These are phyloP conservation scores for Capsicum pubescens DNA, from an alignment of 257 asterid species.

Conservation along the genomic window DNA sequence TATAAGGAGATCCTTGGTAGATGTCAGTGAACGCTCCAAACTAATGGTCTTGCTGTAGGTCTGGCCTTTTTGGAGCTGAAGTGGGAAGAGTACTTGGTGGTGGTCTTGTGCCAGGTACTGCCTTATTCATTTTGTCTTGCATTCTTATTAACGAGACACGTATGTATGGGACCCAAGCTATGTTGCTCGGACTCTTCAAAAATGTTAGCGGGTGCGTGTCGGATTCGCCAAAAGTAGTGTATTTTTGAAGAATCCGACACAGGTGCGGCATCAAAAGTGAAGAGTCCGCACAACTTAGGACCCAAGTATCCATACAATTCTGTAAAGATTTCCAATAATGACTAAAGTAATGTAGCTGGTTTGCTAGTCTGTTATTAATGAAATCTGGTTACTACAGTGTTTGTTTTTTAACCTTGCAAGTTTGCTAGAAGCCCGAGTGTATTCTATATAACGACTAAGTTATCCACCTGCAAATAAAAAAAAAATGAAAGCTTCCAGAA, in stretches of 20 bases:
- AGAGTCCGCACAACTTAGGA: neutral
- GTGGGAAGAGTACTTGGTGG: conserved; percentile 98
- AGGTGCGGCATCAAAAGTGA: no score
- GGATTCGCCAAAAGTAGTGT: no score
- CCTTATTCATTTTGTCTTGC: conserved; percentile 15
- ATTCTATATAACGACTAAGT: neutral
- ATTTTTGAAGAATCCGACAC: no score
- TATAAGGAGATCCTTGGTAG: neutral
- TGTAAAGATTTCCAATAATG: neutral
- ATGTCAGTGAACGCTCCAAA: neutral
- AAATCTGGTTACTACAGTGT: neutral
- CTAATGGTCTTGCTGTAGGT: conserved; percentile 47
- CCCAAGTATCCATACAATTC: neutral
- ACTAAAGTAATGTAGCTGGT: neutral
- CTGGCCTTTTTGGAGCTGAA: conserved; percentile 90
- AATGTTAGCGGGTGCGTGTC: no score
- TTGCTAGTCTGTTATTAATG: conserved; percentile 1
- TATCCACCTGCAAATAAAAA: conserved; percentile 23
- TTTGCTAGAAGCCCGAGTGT: neutral
- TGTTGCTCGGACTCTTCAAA: no score
- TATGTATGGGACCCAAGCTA: neutral
- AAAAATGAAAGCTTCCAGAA: neutral
- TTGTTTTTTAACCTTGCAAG: neutral
- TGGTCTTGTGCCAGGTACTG: conserved; percentile 91
- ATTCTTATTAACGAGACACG: neutral